phyloP scores from a whole-genome alignment of 1,284 basidiomycete species.

The Tilletia setariae region DNA sequence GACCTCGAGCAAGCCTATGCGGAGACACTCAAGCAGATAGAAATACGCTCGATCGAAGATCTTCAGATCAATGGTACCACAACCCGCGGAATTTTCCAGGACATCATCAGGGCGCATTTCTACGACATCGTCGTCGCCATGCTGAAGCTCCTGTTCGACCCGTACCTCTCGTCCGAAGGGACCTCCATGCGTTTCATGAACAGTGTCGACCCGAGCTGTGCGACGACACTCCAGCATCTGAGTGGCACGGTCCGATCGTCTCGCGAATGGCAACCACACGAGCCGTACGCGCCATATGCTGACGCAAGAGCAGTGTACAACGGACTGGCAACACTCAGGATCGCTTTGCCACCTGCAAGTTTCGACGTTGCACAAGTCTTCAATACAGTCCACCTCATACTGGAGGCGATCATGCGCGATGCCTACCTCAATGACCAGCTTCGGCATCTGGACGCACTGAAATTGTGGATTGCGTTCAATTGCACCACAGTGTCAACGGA shows the following conservation, averaged over 20 bases:
- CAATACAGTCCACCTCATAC: conserved; percentile 62
- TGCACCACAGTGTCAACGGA: conserved; percentile 24
- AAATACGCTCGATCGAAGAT: too few relatives aligned
- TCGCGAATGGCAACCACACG: conserved; percentile 22
- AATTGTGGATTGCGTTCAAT: conserved; percentile 36
- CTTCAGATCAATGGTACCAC: too few relatives aligned
- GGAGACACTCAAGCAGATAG: too few relatives aligned
- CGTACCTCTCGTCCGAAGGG: not conserved
- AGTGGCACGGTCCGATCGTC: too few relatives aligned
- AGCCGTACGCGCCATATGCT: conserved; percentile 33
- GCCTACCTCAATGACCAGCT: conserved; percentile 83
- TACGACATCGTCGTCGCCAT: not conserved
- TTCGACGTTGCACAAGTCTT: conserved; percentile 22
- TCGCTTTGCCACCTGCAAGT: not conserved
- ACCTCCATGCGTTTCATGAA: not conserved
- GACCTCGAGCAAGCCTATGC: too few relatives aligned
- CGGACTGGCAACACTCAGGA: conserved; percentile 17
- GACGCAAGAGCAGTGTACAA: conserved; percentile 21
- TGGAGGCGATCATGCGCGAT: conserved; percentile 66
- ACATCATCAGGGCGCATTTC: not conserved
- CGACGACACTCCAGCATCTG: not conserved
- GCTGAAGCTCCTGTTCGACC: conserved; percentile 12
- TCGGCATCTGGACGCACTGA: conserved; percentile 70
- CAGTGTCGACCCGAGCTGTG: not conserved
- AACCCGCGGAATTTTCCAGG: too few relatives aligned